Evolutionary conservation across 2,329 filamentous ascomycete genomes (phyloP).

Genomic region (Trichophyton mentagrophytes): DNA sequence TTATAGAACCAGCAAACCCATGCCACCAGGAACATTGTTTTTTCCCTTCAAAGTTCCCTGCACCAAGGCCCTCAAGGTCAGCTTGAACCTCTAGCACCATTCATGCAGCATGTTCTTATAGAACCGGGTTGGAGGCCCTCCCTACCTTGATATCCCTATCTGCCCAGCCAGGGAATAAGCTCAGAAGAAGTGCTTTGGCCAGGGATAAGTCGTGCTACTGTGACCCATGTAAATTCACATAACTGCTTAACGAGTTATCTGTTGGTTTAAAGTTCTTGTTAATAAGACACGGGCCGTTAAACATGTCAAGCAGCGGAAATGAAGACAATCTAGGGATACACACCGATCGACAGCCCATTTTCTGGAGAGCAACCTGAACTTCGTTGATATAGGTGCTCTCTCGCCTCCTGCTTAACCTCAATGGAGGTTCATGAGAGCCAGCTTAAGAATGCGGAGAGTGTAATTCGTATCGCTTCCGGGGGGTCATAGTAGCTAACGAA

Average conservation of each 20-base stretch:
- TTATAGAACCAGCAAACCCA: neutral
- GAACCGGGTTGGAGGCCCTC: neutral
- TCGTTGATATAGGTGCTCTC: constrained; percentile 31
- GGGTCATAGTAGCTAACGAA: neutral
- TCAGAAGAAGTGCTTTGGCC: constrained; percentile 20
- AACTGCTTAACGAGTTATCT: constrained; percentile 12
- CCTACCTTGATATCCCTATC: constrained; percentile 17
- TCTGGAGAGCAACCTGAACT: constrained; percentile 34
- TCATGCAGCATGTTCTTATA: neutral
- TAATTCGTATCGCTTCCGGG: constrained; percentile 39
- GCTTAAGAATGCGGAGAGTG: constrained; percentile 44
- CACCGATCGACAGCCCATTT: constrained; percentile 23
- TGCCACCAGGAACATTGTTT: neutral
- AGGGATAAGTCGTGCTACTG: constrained; percentile 20
- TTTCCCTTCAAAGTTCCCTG: neutral
- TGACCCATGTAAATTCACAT: constrained; percentile 18
- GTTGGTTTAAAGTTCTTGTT: neutral
- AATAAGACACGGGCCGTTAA: neutral
- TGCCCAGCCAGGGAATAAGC: constrained; percentile 19
- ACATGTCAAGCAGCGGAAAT: neutral
- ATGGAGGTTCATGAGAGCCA: constrained; percentile 35
- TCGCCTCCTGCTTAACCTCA: constrained; percentile 38
- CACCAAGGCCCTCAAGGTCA: neutral
- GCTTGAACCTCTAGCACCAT: neutral
- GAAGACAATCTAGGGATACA: neutral